A percentile compares a stretch with the other conserved stretches of the same genome.
Evolutionary conservation across 2,329 filamentous ascomycete genomes (phyloP).

Genomic region (Ophiostoma piceae): DNA sequence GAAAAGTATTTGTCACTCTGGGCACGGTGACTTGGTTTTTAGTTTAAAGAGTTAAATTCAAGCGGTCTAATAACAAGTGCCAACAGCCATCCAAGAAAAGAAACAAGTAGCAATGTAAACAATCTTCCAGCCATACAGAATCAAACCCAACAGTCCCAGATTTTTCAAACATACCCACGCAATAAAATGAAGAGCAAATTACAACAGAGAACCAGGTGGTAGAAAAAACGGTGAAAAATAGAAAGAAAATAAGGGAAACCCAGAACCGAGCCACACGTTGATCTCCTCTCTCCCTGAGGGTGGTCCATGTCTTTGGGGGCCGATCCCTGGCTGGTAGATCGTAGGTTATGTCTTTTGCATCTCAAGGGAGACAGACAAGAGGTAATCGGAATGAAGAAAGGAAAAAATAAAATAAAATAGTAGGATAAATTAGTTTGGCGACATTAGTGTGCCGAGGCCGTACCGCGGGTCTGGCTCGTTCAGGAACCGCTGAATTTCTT

Average conservation of each 20-base stretch:
- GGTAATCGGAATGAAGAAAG: background rate
- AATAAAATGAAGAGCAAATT: background rate
- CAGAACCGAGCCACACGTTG: background rate
- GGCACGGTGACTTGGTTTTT: background rate
- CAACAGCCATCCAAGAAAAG: background rate
- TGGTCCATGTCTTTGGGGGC: background rate
- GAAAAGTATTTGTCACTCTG: background rate
- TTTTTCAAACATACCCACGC: background rate
- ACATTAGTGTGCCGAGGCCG: slow-evolving; percentile 49
- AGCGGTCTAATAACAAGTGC: background rate
- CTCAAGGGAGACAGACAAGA: background rate
- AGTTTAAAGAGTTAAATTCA: background rate
- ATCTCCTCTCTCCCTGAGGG: background rate
- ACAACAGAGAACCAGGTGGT: background rate
- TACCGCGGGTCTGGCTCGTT: slow-evolving; percentile 51
- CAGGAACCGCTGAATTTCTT: slow-evolving; percentile 47
- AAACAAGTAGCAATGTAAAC: background rate
- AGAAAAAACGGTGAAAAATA: background rate
- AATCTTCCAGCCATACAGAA: background rate
- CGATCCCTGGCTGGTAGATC: slow-evolving; percentile 3
- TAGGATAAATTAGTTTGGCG: slow-evolving; percentile 17
- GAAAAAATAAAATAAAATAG: background rate
- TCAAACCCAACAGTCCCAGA: background rate
- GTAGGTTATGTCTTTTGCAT: background rate
- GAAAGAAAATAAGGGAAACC: background rate